Percentiles rank a stretch among this genome's conserved stretches.
phyloP scores from a whole-genome alignment of 768 basidiomycete species.

The Megacollybia marginata region DNA sequence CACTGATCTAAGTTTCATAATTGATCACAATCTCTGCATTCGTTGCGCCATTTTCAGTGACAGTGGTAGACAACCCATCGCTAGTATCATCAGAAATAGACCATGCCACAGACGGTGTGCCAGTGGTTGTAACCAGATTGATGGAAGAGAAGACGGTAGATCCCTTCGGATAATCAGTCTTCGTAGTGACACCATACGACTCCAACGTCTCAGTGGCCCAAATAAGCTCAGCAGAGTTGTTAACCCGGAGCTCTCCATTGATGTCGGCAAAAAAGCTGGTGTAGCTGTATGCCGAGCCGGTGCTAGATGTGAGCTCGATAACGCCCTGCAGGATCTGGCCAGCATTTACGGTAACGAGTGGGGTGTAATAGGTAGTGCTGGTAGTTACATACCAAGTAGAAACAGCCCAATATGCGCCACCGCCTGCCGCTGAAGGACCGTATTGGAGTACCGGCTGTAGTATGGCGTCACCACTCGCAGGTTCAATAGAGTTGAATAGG shows the following conservation, averaged over 20 bases:
- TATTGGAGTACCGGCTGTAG: slow-evolving; percentile 10
- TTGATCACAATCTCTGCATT: slow-evolving; percentile 6
- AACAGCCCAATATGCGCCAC: slow-evolving; percentile 9
- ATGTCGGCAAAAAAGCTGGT: slow-evolving; percentile 7
- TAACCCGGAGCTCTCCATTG: slow-evolving; percentile 7
- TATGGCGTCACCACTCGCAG: slow-evolving; percentile 3
- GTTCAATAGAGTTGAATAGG: slow-evolving; percentile 12
- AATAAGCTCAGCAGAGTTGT: slow-evolving; percentile 2
- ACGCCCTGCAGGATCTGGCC: slow-evolving; percentile 10
- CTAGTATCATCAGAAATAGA: not conserved
- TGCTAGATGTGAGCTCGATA: too few relatives aligned
- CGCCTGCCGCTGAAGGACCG: slow-evolving; percentile 10
- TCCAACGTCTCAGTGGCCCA: too few relatives aligned
- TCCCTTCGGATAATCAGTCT: too few relatives aligned
- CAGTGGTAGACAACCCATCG: slow-evolving; percentile 5
- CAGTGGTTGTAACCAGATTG: slow-evolving; percentile 6
- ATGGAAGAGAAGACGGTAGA: slow-evolving; percentile 7
- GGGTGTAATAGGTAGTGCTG: not conserved
- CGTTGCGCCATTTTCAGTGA: slow-evolving; percentile 8
- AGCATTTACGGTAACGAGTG: not conserved
- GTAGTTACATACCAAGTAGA: slow-evolving; percentile 6
- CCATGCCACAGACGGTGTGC: slow-evolving; percentile 7
- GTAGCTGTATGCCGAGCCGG: slow-evolving; percentile 7
- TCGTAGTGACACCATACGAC: too few relatives aligned
- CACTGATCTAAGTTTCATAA: too few relatives aligned